Evolutionary conservation across 2,329 filamentous ascomycete genomes (phyloP).

Genomic region (Diaporthe citriasiana): DNA sequence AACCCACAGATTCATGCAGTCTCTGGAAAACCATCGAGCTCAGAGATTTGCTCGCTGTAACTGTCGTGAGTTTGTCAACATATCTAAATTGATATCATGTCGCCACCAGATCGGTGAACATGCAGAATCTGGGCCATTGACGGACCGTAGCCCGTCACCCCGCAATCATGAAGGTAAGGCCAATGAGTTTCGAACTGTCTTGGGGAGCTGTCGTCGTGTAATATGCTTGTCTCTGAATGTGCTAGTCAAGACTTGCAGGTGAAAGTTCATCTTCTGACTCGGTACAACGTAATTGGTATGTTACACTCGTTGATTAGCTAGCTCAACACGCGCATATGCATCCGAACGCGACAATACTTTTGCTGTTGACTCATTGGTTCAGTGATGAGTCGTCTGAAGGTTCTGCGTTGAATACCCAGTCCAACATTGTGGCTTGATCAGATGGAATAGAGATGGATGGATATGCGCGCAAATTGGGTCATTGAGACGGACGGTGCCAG

Average conservation of each 20-base stretch:
- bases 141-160: neutral
- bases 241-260: neutral
- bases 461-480: no score
- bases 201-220: neutral
- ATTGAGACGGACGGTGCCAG: neutral
- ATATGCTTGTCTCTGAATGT: no score
- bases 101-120: neutral
- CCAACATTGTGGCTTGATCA: neutral
- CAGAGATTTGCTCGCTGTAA: neutral
- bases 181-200: constrained; percentile 18
- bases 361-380: neutral
- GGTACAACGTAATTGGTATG: neutral
- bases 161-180: neutral
- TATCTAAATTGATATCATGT: neutral
- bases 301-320: neutral
- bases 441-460: no score
- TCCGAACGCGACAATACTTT: neutral
- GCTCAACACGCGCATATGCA: neutral
- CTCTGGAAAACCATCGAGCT: neutral
- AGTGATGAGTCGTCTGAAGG: neutral
- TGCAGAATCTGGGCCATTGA: neutral
- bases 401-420: neutral
- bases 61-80: neutral
- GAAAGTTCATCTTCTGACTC: constrained; percentile 3
- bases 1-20: neutral